phyloP scores from a whole-genome alignment of 1,284 basidiomycete genomes.

The Boletus sp. region DNA sequence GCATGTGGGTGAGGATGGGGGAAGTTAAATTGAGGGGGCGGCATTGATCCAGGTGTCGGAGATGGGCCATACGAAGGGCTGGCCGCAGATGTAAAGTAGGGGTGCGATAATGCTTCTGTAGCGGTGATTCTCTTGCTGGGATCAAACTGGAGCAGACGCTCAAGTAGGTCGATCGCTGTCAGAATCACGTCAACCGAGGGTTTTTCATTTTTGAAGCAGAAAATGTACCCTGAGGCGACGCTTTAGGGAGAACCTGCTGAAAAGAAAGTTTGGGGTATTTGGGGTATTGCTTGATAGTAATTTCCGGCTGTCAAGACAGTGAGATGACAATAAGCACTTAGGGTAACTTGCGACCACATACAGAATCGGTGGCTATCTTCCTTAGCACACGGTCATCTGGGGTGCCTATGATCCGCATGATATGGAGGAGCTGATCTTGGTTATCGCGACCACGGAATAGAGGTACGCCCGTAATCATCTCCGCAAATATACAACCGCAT shows the following conservation, averaged over 20 bases:
- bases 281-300: constrained; percentile 84
- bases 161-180: constrained; percentile 90
- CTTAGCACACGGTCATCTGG: constrained; percentile 88
- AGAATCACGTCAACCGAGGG: constrained; percentile 9
- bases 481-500: constrained; percentile 98
- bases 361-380: constrained; percentile 91
- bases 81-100: constrained; percentile 78
- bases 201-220: background rate
- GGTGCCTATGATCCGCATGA: constrained; percentile 97
- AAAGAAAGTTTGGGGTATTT: constrained; percentile 92
- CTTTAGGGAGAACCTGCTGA: constrained; percentile 88
- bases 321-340: constrained; percentile 9
- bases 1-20: constrained; percentile 59
- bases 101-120: constrained; percentile 88
- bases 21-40: constrained; percentile 67
- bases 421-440: constrained; percentile 96
- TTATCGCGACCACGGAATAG: constrained; percentile 98
- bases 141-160: constrained; percentile 95
- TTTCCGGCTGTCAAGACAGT: constrained; percentile 71
- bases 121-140: constrained; percentile 92
- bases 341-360: constrained; percentile 38
- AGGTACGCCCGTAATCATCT: constrained; percentile 97
- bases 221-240: constrained; percentile 76
- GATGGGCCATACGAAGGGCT: constrained; percentile 47
- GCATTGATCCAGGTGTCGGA: constrained; percentile 56